phyloP scores from a whole-genome alignment of 164 flowering plant genomes.

The Chloranthus sessilifolius region DNA sequence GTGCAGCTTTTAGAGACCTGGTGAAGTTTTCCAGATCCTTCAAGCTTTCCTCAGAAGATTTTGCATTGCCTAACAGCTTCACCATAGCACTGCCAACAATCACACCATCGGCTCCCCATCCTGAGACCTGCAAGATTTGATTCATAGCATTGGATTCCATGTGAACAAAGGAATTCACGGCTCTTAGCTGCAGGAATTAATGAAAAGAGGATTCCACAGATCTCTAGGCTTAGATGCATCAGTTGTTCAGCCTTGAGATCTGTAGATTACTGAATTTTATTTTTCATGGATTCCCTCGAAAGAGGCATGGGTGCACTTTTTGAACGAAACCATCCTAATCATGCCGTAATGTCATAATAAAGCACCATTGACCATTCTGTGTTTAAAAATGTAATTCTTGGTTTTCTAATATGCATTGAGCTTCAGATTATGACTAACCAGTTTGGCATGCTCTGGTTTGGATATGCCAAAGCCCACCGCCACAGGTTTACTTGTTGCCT shows the following conservation, averaged over 20 bases:
- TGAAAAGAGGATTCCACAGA: too few relatives aligned
- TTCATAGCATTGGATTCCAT: too few relatives aligned
- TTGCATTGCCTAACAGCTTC: conserved; percentile 66
- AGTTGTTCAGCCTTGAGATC: too few relatives aligned
- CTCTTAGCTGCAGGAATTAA: too few relatives aligned
- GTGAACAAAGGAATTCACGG: too few relatives aligned
- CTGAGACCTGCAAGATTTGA: conserved; percentile 47
- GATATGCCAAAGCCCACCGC: conserved; percentile 98
- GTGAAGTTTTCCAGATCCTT: conserved; percentile 65
- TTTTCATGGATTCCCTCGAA: too few relatives aligned
- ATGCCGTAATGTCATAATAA: too few relatives aligned
- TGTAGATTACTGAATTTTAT: too few relatives aligned
- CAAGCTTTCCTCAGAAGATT: conserved; percentile 74
- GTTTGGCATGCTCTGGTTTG: conserved; percentile 86
- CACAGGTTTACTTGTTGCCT: conserved; percentile 81
- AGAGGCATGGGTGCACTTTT: too few relatives aligned
- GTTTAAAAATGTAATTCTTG: neutral
- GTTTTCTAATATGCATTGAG: neutral
- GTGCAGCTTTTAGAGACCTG: conserved; percentile 61
- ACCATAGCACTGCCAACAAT: conserved; percentile 96
- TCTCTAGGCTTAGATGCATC: too few relatives aligned
- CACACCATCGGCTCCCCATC: conserved; percentile 98
- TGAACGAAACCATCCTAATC: too few relatives aligned
- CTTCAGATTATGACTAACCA: conserved; percentile 38
- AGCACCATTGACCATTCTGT: neutral